These are phyloP conservation scores for Harringtonia lauricola DNA, from an alignment of 2,329 filamentous ascomycete species.

Conservation along the genomic window DNA sequence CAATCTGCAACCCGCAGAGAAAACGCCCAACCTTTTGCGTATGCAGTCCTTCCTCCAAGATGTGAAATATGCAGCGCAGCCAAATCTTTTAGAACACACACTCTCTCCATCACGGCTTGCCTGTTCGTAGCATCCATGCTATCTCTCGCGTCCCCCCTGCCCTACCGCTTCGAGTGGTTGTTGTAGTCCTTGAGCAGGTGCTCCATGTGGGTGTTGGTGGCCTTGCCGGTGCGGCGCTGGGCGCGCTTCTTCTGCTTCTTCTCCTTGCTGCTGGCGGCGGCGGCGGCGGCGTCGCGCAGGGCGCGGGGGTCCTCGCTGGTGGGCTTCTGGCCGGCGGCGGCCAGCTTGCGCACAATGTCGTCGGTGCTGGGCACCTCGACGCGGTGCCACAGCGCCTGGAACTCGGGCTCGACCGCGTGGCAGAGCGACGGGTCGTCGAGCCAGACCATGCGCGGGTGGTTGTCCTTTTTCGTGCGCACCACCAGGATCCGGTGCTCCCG, in stretches of 20 bases:
- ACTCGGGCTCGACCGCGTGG: conserved; percentile 69
- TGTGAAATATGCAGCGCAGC: no score
- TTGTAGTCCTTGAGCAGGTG: conserved; percentile 68
- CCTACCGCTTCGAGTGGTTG: conserved; percentile 34
- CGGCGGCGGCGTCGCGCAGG: conserved; percentile 41
- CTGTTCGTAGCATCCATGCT: no score
- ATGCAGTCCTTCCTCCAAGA: no score
- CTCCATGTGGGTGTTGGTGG: conserved; percentile 80
- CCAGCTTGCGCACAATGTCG: conserved; percentile 66
- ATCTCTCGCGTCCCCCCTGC: no score
- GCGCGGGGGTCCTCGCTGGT: conserved; percentile 64
- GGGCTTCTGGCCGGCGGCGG: conserved; percentile 70
- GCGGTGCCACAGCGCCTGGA: conserved; percentile 72
- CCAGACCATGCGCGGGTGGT: conserved; percentile 78
- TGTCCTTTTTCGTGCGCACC: conserved; percentile 85
- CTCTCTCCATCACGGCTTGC: no score
- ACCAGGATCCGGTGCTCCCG: conserved; percentile 70
- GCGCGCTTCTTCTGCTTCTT: conserved; percentile 65
- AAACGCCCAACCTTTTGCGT: no score
- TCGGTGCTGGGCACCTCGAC: conserved; percentile 65
- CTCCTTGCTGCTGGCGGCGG: conserved; percentile 43
- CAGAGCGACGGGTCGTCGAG: conserved; percentile 71
- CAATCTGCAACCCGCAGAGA: no score
- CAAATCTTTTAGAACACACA: no score
- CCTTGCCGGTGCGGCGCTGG: conserved; percentile 60